Percentiles rank a stretch among this genome's conserved stretches.
phyloP scores from a whole-genome alignment of 2,329 filamentous ascomycete species.

The Curvularia sp. region DNA sequence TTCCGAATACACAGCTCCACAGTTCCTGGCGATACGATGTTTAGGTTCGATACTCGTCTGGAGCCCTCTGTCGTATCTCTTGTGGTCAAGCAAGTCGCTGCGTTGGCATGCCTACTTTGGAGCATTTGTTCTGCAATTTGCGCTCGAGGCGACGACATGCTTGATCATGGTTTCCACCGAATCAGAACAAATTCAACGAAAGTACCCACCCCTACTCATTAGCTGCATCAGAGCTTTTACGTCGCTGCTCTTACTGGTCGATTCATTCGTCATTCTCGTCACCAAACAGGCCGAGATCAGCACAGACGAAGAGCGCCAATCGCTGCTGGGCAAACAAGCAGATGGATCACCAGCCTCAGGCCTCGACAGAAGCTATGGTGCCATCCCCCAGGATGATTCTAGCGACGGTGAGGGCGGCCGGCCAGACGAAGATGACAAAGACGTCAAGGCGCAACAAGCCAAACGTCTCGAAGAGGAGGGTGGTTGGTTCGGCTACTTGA shows the following conservation, averaged over 20 bases:
- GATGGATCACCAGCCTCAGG: conserved; percentile 49
- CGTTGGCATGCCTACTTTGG: conserved; percentile 48
- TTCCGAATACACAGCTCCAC: conserved; percentile 38
- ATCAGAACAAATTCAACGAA: conserved; percentile 22
- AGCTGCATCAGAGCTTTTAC: conserved; percentile 31
- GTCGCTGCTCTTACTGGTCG: conserved; percentile 37
- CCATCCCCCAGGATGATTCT: conserved; percentile 32
- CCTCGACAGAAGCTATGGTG: conserved; percentile 46
- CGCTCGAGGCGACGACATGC: conserved; percentile 42
- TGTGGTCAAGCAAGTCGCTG: conserved; percentile 34
- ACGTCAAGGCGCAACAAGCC: conserved; percentile 60
- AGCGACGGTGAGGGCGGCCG: conserved; percentile 56
- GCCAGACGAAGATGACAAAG: conserved; percentile 60
- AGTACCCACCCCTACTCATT: conserved; percentile 34
- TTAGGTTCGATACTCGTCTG: conserved; percentile 47
- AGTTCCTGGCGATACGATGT: conserved; percentile 45
- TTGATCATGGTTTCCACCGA: conserved; percentile 34
- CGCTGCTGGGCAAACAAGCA: conserved; percentile 60
- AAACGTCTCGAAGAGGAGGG: conserved; percentile 77
- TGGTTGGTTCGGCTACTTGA: conserved; percentile 78
- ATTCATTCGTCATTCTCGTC: conserved; percentile 41
- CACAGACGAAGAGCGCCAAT: conserved; percentile 65
- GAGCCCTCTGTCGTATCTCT: conserved; percentile 34
- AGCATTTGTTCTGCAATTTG: conserved; percentile 43
- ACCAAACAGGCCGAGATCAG: conserved; percentile 43